phyloP scores from a whole-genome alignment of 495 filamentous ascomycete species.

The Penicillium argentinense region DNA sequence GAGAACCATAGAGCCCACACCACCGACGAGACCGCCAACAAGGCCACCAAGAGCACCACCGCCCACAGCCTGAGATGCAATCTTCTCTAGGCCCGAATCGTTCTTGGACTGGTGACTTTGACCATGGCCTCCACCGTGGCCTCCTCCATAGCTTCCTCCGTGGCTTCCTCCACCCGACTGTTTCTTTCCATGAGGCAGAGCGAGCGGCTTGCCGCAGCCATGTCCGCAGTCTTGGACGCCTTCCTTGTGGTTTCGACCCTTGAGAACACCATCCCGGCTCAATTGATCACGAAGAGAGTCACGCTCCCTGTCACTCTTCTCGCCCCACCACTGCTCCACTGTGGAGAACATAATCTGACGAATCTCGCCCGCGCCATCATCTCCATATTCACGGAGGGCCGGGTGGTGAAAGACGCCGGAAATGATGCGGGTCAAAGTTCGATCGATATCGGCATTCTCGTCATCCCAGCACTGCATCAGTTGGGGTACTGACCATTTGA shows the following conservation, averaged over 20 bases:
- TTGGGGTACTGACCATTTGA: slow-evolving; percentile 83
- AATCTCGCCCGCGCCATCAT: slow-evolving; percentile 72
- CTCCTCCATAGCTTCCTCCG: too few species aligned
- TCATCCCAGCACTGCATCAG: slow-evolving; percentile 85
- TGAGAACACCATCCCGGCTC: slow-evolving; percentile 70
- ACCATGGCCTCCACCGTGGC: not conserved
- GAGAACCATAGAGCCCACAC: slow-evolving; percentile 47
- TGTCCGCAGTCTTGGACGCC: slow-evolving; percentile 82
- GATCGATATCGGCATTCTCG: slow-evolving; percentile 62
- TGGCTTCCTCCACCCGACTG: slow-evolving; percentile 21
- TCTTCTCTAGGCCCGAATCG: slow-evolving; percentile 34
- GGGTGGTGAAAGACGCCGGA: slow-evolving; percentile 87
- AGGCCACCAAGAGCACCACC: slow-evolving; percentile 52
- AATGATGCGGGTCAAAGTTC: slow-evolving; percentile 70
- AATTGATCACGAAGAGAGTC: slow-evolving; percentile 68
- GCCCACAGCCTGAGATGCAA: slow-evolving; percentile 45
- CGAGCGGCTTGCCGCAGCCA: slow-evolving; percentile 74
- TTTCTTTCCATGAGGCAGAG: slow-evolving; percentile 48
- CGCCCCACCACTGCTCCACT: slow-evolving; percentile 77
- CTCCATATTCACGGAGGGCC: slow-evolving; percentile 64
- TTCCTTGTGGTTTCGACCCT: slow-evolving; percentile 79
- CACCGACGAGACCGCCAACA: slow-evolving; percentile 51
- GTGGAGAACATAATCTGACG: slow-evolving; percentile 73
- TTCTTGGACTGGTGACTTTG: slow-evolving; percentile 18
- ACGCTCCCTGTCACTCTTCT: slow-evolving; percentile 58